phyloP scores from a whole-genome alignment of 1,284 basidiomycete species.

The Pyrrhoderma lamaoense region DNA sequence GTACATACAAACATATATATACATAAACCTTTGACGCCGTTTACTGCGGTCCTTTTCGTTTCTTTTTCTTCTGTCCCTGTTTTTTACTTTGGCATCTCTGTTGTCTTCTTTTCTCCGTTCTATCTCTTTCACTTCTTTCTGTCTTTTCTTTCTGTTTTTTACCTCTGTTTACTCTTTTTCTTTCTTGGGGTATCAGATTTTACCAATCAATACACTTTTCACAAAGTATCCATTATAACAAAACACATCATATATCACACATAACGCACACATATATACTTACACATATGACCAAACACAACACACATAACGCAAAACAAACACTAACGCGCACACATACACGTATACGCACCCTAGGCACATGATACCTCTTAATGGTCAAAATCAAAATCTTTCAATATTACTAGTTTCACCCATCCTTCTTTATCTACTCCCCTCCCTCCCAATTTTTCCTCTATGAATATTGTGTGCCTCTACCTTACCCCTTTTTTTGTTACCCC shows the following conservation, averaged over 20 bases:
- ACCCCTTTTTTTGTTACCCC: conserved; percentile 13
- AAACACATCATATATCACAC: not conserved
- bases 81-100: not conserved
- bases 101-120: not conserved
- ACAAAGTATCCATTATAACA: too few species aligned
- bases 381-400: too few species aligned
- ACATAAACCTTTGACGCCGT: too few species aligned
- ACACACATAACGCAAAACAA: not conserved
- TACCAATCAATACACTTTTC: too few species aligned
- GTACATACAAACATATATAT: conserved; percentile 17
- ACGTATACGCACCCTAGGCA: too few species aligned
- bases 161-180: not conserved
- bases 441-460: too few species aligned
- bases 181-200: too few species aligned
- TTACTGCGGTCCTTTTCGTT: conserved; percentile 10
- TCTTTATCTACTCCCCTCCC: not conserved
- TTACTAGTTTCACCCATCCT: too few species aligned
- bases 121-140: not conserved
- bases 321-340: not conserved
- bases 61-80: conserved; percentile 15
- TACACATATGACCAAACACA: too few species aligned
- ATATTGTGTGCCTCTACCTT: too few species aligned
- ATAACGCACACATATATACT: not conserved
- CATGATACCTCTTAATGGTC: too few species aligned
- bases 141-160: not conserved